These are phyloP conservation scores for Cyberlindnera mississippiensis DNA, from an alignment of 805 yeast species.

Conservation along the genomic window DNA sequence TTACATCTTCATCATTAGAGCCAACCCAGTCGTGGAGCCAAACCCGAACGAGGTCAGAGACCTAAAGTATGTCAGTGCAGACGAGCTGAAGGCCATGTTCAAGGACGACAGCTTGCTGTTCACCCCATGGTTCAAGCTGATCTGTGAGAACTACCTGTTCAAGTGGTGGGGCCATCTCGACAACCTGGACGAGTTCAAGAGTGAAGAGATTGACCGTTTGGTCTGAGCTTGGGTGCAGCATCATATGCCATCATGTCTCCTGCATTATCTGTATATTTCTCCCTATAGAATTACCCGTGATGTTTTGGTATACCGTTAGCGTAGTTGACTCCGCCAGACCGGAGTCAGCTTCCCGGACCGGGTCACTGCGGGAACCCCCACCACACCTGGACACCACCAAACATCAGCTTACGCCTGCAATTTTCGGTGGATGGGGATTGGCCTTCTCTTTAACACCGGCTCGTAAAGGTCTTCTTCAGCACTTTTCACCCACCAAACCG, in stretches of 20 bases:
- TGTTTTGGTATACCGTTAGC: too few species aligned
- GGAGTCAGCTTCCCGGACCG: constrained; percentile 1
- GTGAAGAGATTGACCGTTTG: constrained; percentile 32
- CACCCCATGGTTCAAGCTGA: constrained; percentile 98
- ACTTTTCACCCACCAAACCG: not conserved
- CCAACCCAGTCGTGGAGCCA: constrained; percentile 48
- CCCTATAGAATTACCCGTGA: too few species aligned
- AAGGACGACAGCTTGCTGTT: constrained; percentile 60
- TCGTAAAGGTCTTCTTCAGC: too few species aligned
- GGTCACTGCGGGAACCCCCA: constrained; percentile 13
- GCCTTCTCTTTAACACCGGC: not conserved
- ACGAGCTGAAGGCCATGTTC: constrained; percentile 74
- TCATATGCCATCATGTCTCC: too few species aligned
- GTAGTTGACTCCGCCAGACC: too few species aligned
- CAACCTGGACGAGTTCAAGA: constrained; percentile 46
- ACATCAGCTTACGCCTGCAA: constrained; percentile 9
- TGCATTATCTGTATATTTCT: too few species aligned
- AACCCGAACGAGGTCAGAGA: constrained; percentile 87
- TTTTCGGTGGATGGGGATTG: constrained; percentile 8
- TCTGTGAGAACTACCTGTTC: constrained; percentile 86
- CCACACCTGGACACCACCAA: constrained; percentile 9
- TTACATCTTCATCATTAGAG: constrained; percentile 76
- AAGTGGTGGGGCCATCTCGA: constrained; percentile 89
- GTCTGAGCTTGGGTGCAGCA: constrained; percentile 15
- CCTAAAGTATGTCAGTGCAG: constrained; percentile 63